Evolutionary conservation across 768 basidiomycete species (phyloP).

Genomic region (Xerocomellus amylosporus): DNA sequence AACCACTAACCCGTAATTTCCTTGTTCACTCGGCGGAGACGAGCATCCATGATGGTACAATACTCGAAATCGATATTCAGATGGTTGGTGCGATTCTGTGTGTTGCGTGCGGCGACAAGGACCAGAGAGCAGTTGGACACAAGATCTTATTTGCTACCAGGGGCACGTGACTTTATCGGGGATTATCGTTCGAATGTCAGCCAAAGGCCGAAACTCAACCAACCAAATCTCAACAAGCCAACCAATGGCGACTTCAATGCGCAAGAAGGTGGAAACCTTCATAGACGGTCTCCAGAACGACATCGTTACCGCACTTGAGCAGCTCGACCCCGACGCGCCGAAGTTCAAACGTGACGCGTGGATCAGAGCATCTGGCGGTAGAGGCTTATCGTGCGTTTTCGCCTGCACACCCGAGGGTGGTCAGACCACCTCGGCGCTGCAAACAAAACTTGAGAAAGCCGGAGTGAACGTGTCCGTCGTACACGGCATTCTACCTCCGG

Average conservation of each 20-base stretch:
- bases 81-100: background rate
- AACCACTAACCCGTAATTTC: constrained; percentile 73
- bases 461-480: constrained; percentile 95
- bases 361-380: constrained; percentile 65
- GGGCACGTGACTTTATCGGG: constrained; percentile 27
- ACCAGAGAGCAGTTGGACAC: background rate
- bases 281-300: constrained; percentile 72
- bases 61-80: background rate
- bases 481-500: constrained; percentile 81
- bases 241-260: constrained; percentile 55
- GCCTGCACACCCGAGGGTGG: constrained; percentile 39
- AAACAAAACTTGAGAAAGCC: constrained; percentile 83
- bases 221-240: too few relatives aligned
- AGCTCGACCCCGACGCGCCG: constrained; percentile 67
- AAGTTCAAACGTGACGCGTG: constrained; percentile 81
- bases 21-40: constrained; percentile 88
- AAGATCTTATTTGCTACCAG: background rate
- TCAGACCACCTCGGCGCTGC: constrained; percentile 33
- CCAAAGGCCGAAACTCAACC: background rate
- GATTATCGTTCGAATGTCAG: background rate
- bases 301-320: constrained; percentile 76
- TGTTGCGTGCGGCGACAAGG: background rate
- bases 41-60: constrained; percentile 67
- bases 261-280: constrained; percentile 72
- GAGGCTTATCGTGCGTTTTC: constrained; percentile 83